Evolutionary conservation across 345 rosid species (phyloP).

Genomic region (Brassica carinata): DNA sequence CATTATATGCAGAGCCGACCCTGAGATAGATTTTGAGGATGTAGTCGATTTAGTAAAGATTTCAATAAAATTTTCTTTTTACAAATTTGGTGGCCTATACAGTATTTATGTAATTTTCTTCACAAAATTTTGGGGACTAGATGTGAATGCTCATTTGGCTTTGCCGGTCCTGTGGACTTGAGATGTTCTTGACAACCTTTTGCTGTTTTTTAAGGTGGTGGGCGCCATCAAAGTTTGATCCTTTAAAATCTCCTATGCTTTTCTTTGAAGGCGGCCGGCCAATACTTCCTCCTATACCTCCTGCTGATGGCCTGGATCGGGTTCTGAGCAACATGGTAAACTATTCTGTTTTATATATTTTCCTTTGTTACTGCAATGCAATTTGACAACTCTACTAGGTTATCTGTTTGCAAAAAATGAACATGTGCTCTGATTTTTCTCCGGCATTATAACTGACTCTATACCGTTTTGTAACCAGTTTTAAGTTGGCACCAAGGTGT

Average conservation of each 20-base stretch:
- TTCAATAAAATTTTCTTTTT: no score
- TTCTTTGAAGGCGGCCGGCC: conserved; percentile 79
- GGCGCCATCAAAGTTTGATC: conserved; percentile 94
- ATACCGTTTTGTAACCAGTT: conserved; percentile 12
- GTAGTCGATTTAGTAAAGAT: no score
- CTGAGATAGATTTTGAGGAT: no score
- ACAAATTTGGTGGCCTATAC: no score
- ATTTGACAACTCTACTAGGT: neutral
- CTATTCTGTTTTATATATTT: neutral
- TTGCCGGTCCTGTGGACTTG: neutral
- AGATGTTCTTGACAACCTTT: conserved; percentile 10
- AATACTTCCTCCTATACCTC: conserved; percentile 65
- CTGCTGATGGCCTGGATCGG: conserved; percentile 68
- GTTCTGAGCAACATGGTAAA: conserved; percentile 77
- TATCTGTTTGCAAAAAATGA: neutral
- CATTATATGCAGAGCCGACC: no score
- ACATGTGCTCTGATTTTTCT: neutral
- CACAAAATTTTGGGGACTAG: no score
- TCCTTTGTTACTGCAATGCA: conserved; percentile 1
- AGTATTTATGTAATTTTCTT: no score
- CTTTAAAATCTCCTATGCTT: conserved; percentile 82
- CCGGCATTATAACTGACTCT: neutral
- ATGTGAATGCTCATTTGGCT: no score
- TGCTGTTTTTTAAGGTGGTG: conserved; percentile 70
- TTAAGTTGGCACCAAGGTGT: neutral